These are phyloP conservation scores for Prinsepia uniflora DNA, from an alignment of 306 rosid genomes.

Conservation along the genomic window DNA sequence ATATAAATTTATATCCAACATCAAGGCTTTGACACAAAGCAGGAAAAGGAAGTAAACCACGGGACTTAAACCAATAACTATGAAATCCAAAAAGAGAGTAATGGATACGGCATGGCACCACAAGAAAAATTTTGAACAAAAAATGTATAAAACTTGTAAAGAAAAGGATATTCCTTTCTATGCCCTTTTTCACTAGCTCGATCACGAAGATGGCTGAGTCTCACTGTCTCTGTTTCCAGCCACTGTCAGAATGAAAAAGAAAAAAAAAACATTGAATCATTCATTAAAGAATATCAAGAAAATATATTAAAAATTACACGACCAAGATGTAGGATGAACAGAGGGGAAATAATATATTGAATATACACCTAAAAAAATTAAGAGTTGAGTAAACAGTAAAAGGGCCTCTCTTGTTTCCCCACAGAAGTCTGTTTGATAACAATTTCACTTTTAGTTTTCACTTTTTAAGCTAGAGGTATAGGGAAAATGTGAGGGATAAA, in stretches of 20 bases:
- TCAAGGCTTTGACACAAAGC: not conserved
- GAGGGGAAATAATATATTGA: not conserved
- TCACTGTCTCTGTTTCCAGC: constrained; percentile 81
- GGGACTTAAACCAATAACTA: not conserved
- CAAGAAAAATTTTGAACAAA: not conserved
- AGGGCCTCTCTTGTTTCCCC: too few species aligned
- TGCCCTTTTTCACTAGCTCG: constrained; percentile 99
- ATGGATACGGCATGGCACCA: constrained; percentile 1
- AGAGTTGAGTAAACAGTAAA: not conserved
- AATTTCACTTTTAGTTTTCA: too few species aligned
- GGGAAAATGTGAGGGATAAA: too few species aligned
- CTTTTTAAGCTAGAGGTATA: too few species aligned
- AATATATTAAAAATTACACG: constrained; percentile 1
- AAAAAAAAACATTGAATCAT: constrained; percentile 14
- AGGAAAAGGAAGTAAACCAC: not conserved
- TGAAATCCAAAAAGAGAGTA: not conserved
- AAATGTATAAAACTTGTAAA: not conserved
- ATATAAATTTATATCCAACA: not conserved
- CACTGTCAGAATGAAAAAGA: constrained; percentile 53
- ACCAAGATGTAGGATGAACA: constrained; percentile 3
- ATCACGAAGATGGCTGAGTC: constrained; percentile 96
- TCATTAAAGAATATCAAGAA: constrained; percentile 15
- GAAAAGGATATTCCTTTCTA: constrained; percentile 93
- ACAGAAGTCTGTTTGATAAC: too few species aligned
- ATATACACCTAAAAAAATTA: constrained; percentile 8